These are phyloP conservation scores for Aspergillus sp. DNA, from an alignment of 2,329 filamentous ascomycete genomes.

Conservation along the genomic window DNA sequence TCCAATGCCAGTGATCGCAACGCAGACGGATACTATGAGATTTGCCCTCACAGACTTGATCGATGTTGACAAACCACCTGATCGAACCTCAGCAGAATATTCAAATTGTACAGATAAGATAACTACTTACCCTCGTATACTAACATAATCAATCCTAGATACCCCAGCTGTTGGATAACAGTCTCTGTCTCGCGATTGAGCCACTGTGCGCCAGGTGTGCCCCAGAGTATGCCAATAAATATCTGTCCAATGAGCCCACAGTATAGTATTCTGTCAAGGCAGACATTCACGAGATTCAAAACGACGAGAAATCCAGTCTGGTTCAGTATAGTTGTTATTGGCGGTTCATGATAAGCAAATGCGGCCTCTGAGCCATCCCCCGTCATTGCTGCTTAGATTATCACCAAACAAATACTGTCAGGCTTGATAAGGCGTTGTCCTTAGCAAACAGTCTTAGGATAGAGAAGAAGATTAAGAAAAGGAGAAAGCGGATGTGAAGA, in stretches of 20 bases:
- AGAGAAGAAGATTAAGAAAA: too few relatives aligned
- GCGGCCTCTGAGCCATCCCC: too few relatives aligned
- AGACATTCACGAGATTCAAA: conserved; percentile 55
- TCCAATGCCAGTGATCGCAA: conserved; percentile 60
- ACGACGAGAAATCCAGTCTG: conserved; percentile 59
- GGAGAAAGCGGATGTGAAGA: too few relatives aligned
- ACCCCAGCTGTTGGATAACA: conserved; percentile 62
- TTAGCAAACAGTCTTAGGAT: too few relatives aligned
- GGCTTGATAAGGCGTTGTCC: too few relatives aligned
- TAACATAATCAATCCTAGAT: conserved; percentile 66
- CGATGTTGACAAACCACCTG: not conserved
- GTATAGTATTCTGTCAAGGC: conserved; percentile 58
- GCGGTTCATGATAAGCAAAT: conserved; percentile 64
- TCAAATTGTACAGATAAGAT: too few relatives aligned
- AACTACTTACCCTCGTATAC: conserved; percentile 59
- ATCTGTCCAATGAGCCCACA: conserved; percentile 71
- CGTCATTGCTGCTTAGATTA: too few relatives aligned
- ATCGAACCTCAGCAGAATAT: too few relatives aligned
- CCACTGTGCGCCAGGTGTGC: conserved; percentile 60
- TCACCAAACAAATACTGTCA: too few relatives aligned
- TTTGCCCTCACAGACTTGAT: conserved; percentile 31
- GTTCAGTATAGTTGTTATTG: conserved; percentile 55
- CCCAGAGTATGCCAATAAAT: conserved; percentile 65
- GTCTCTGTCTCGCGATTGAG: conserved; percentile 50
- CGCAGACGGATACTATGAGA: conserved; percentile 51